Evolutionary conservation across 108 stramenopile species (phyloP).

Genomic region (Skeletonema marinoi): DNA sequence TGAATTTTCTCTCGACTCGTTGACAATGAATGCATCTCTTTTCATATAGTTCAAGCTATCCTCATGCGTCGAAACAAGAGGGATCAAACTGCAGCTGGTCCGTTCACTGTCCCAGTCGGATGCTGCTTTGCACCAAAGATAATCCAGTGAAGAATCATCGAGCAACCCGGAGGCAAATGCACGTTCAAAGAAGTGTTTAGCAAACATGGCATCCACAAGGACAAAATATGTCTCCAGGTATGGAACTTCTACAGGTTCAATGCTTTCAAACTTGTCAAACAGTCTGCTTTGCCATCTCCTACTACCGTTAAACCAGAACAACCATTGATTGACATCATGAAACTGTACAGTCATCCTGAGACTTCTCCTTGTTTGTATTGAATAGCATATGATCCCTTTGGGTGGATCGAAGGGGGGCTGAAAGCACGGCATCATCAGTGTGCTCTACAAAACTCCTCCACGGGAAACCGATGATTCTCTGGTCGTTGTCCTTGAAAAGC

Average conservation of each 20-base stretch:
- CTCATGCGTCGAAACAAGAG: not conserved
- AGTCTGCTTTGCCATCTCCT: not conserved
- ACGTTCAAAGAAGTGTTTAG: conserved; percentile 15
- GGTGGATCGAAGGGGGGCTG: not conserved
- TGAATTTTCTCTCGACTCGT: no score
- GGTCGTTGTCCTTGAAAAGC: not conserved
- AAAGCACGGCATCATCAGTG: not conserved
- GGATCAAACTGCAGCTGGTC: not conserved
- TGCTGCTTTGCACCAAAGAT: not conserved
- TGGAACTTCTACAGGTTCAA: conserved; percentile 16
- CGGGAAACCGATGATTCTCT: not conserved
- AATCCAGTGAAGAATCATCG: not conserved
- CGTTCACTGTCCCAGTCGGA: not conserved
- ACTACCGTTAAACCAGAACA: not conserved
- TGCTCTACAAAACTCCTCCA: not conserved
- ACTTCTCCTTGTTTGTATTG: not conserved
- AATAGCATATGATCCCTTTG: not conserved
- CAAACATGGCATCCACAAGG: conserved; percentile 26
- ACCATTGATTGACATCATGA: not conserved
- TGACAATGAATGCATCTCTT: no score
- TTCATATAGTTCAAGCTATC: not conserved
- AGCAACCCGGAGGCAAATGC: not conserved
- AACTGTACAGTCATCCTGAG: not conserved
- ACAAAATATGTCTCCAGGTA: conserved; percentile 33
- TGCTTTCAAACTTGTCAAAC: not conserved